These are phyloP conservation scores for Eustoma russellianum DNA, from an alignment of 257 asterid genomes.

Conservation along the genomic window DNA sequence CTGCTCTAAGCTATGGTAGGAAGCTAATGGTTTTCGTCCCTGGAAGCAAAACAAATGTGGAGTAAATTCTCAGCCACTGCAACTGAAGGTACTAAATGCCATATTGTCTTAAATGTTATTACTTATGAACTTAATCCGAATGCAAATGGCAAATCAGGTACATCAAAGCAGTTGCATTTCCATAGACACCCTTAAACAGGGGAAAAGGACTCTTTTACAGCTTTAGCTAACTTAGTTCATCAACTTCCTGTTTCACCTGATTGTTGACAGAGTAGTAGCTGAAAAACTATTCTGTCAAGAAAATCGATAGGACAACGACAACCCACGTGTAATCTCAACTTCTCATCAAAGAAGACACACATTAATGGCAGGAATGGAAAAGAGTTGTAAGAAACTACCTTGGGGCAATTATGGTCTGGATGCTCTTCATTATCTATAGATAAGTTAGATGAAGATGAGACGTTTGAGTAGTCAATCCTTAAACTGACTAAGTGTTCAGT, in stretches of 20 bases:
- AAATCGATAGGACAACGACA: not conserved
- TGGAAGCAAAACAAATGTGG: conserved; percentile 10
- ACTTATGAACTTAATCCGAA: too few relatives aligned
- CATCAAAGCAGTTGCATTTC: not conserved
- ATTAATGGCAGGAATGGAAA: not conserved
- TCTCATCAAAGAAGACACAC: not conserved
- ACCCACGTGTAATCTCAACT: too few relatives aligned
- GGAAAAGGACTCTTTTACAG: not conserved
- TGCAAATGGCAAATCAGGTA: not conserved
- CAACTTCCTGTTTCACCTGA: not conserved
- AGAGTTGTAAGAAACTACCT: conserved; percentile 28
- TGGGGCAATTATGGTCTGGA: conserved; percentile 37
- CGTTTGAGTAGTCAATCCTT: conserved; percentile 25
- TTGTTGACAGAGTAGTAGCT: too few relatives aligned
- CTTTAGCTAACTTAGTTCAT: not conserved
- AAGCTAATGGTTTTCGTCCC: conserved; percentile 79
- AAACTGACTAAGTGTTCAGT: conserved; percentile 13
- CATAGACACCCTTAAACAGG: not conserved
- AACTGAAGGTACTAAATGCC: too few relatives aligned
- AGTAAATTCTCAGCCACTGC: too few relatives aligned
- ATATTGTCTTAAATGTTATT: too few relatives aligned
- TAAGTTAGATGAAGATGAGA: conserved; percentile 30
- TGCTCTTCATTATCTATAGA: conserved; percentile 19
- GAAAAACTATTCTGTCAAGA: not conserved
- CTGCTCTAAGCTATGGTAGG: conserved; percentile 93